Percentiles rank a stretch among this genome's conserved stretches.
Conservation (phyloP, 2,329 filamentous ascomycete genomes). For the Bipolaris zeicola region DNA sequence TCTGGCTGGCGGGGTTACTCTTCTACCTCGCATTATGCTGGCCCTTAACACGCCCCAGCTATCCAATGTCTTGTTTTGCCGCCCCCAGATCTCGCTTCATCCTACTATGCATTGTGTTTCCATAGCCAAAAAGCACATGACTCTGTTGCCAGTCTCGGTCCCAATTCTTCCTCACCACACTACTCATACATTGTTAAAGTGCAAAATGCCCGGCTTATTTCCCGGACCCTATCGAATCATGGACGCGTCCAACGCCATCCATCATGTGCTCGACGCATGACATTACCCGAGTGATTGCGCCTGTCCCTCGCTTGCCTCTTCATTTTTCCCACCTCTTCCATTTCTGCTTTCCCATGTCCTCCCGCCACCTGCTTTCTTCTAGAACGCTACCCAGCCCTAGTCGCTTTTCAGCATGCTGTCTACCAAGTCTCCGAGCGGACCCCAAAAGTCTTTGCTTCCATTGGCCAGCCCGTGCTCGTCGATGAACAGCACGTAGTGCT, state of each 20-base stretch:
- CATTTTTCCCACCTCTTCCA: neutral
- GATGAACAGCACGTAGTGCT: slow-evolving; percentile 98
- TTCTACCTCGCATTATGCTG: neutral
- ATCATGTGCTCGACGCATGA: neutral
- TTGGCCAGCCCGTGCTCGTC: slow-evolving; percentile 93
- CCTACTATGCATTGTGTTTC: neutral
- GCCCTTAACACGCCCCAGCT: neutral
- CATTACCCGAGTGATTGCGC: neutral
- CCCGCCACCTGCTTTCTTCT: neutral
- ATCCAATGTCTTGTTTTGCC: neutral
- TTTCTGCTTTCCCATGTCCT: neutral
- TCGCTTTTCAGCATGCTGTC: slow-evolving; percentile 98
- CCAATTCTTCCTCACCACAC: slow-evolving; percentile 14
- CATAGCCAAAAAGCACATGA: neutral
- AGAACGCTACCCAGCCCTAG: slow-evolving; percentile 8
- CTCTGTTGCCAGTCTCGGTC: neutral
- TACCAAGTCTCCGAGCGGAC: slow-evolving; percentile 90
- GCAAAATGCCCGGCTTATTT: slow-evolving; percentile 16
- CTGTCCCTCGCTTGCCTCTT: neutral
- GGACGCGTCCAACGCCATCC: slow-evolving; percentile 9
- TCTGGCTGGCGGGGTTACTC: neutral
- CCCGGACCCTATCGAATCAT: neutral
- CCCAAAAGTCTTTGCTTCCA: slow-evolving; percentile 92
- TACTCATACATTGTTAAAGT: slow-evolving; percentile 23
- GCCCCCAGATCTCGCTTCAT: neutral